Base-by-base conservation (phyloP, 805 yeast genomes). In the Isabelozyma rhagii region DNA sequence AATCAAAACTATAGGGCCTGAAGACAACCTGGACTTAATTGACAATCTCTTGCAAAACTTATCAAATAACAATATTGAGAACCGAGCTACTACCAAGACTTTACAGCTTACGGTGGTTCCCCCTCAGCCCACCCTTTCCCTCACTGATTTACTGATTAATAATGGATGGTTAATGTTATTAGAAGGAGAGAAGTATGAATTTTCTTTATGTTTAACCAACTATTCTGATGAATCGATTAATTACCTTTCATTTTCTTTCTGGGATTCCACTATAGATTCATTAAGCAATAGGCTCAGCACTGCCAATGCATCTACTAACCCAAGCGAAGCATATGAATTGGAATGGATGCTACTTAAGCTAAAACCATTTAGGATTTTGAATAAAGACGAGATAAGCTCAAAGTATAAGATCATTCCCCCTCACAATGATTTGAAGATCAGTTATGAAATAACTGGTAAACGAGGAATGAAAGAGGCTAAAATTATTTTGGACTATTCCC, bases 231-330 rank as follows among this genome's bases (percentile, higher is more conserved):
- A 84, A 3, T 59, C 75, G 0, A 81, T 86, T 42, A 80, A 83
- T 48, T 74, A 78, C 45, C 56, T 89, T 34, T 74, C 83, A 3
- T 83, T 87, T 52, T 78, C 83, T 6, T 83, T 84, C 55, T 73
- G 82, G 69, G 96, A 89, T 60, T 85, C 94, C 0, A 85, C 94
- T 0, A 77, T 80, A 5, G 91, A 83, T 31, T 80, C 85, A 0
- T 64, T 88, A 47, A 80, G 76, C 51, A 71, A 77, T n/a, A 80
- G 82, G 10, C 66, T 88, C 34, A 76, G 72, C 43, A 71, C 72
- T 31, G 50, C 46, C 25, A 45, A 54, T 29, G 15, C 27, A 28
- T 41, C 49, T 9, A 61, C 57, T 1, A 40, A 40, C 9, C 77
- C 66, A 41, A 75, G 80, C 47, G 96, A 89, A 46, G 68, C 83